phyloP scores from a whole-genome alignment of 1,284 basidiomycete species.

The Ganoderma sinense region DNA sequence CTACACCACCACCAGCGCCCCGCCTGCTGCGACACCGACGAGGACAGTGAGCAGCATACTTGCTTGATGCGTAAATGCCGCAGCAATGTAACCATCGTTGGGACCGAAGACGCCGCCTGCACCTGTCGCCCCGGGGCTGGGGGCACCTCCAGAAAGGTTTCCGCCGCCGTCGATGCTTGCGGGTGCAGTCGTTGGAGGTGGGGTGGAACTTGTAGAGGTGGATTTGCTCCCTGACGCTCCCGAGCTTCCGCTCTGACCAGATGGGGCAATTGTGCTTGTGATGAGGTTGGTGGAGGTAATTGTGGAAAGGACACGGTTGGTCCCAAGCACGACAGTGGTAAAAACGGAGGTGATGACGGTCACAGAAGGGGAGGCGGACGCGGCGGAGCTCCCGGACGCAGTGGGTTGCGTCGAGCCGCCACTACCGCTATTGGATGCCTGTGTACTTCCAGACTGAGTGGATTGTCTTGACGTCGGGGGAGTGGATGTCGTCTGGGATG shows the following conservation, averaged over 20 bases:
- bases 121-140: constrained; percentile 52
- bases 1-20: constrained; percentile 54
- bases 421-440: background rate
- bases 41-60: constrained; percentile 50
- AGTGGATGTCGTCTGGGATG: constrained; percentile 15
- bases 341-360: constrained; percentile 36
- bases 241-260: constrained; percentile 29
- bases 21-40: constrained; percentile 54
- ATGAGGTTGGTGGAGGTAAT: constrained; percentile 26
- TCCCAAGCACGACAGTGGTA: constrained; percentile 28
- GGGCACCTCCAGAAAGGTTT: constrained; percentile 52
- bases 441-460: constrained; percentile 1
- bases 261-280: constrained; percentile 46
- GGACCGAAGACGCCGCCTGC: constrained; percentile 60
- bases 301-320: constrained; percentile 28
- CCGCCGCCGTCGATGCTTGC: constrained; percentile 60
- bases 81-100: constrained; percentile 66
- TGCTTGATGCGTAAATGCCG: constrained; percentile 51
- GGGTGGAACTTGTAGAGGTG: constrained; percentile 41
- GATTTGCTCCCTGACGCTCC: constrained; percentile 36
- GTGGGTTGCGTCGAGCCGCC: constrained; percentile 9
- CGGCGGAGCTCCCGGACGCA: constrained; percentile 17
- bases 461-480: constrained; percentile 11
- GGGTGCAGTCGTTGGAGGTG: constrained; percentile 63
- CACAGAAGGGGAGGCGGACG: constrained; percentile 24